Evolutionary conservation across 148 eudicot genomes (phyloP).

Genomic region (Pouteria glomerata): DNA sequence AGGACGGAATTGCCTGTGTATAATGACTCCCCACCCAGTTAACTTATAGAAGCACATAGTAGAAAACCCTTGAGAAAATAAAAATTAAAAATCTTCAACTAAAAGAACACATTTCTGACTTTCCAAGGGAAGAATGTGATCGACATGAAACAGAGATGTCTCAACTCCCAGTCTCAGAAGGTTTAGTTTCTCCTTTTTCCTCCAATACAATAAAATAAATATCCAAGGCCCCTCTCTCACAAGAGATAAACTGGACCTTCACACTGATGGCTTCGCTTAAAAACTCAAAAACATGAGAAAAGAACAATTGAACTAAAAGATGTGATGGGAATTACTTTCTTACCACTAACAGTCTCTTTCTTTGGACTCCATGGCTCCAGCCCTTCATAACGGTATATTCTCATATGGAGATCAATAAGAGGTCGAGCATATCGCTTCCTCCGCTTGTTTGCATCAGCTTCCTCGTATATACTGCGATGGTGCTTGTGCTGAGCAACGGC

Average conservation of each 20-base stretch:
- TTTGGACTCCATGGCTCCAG: slow-evolving; percentile 79
- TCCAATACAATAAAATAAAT: no score
- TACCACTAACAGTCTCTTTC: slow-evolving; percentile 75
- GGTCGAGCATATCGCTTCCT: slow-evolving; percentile 98
- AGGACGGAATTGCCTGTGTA: no score
- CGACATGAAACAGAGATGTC: not conserved
- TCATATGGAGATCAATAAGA: slow-evolving; percentile 90
- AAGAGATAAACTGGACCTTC: not conserved
- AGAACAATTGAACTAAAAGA: not conserved
- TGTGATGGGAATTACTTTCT: slow-evolving; percentile 12
- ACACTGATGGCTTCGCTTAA: not conserved
- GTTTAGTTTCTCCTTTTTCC: not conserved
- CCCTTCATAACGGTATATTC: slow-evolving; percentile 84
- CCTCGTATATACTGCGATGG: slow-evolving; percentile 78
- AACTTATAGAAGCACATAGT: no score
- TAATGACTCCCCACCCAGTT: no score
- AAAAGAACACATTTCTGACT: no score
- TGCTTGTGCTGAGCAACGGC: slow-evolving; percentile 98
- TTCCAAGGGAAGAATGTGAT: no score
- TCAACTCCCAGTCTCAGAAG: no score
- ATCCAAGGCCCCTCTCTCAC: not conserved
- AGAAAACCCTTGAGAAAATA: no score
- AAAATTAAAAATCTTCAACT: no score
- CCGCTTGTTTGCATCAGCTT: slow-evolving; percentile 96
- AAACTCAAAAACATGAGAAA: not conserved